Conservation (phyloP, 139 green algal genomes). For the Tetraselmis striata region DNA sequence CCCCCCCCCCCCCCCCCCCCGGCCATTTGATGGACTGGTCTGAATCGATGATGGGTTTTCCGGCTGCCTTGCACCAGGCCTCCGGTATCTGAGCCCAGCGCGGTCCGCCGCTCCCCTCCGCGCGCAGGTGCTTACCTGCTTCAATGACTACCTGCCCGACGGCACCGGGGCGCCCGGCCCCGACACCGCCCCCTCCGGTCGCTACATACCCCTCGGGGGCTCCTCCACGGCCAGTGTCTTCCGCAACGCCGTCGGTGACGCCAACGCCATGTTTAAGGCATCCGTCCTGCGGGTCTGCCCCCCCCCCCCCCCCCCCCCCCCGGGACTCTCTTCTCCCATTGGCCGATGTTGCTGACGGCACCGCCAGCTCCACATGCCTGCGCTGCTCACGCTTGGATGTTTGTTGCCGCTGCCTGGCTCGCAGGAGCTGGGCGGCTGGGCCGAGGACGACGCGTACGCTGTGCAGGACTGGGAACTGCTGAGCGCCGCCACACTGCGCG, state of each 20-base stretch:
- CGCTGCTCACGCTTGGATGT: too few species aligned
- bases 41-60: too few species aligned
- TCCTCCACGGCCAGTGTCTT: not conserved
- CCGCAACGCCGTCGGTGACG: not conserved
- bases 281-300: not conserved
- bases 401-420: too few species aligned
- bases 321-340: too few species aligned
- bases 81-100: too few species aligned
- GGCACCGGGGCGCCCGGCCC: not conserved
- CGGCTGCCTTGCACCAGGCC: too few species aligned
- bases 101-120: not conserved
- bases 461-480: constrained; percentile 5
- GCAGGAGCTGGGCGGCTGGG: constrained; percentile 3
- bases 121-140: not conserved
- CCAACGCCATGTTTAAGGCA: not conserved
- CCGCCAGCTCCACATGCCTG: too few species aligned
- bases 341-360: too few species aligned
- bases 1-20: too few species aligned
- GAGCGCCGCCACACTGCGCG: not conserved
- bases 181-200: not conserved
- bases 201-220: constrained; percentile 3
- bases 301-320: too few species aligned
- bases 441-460: constrained; percentile 2
- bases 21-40: too few species aligned
- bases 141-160: constrained; percentile 2